Evolutionary conservation across 2,329 filamentous ascomycete genomes (phyloP), one percentile per base, ranked within the genome.

Genomic region (Cladophialophora exuberans): DNA sequence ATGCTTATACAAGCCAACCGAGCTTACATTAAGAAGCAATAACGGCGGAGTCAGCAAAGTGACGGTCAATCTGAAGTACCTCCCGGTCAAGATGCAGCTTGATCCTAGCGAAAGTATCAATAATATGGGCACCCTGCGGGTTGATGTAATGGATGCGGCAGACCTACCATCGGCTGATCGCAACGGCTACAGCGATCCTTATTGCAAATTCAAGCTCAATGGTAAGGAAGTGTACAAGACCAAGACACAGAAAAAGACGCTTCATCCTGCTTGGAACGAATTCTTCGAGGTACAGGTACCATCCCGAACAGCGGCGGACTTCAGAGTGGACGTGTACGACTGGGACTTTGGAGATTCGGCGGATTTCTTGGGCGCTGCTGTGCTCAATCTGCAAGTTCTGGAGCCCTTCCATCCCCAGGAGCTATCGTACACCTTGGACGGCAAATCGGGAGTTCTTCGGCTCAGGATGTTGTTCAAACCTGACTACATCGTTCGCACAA

Each of bases 321-420:
- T 99, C 73, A 81, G 80, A 26, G 85, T 90, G 66, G 88, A 89
- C 52, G 86, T 97, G 2, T 96, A 87, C 70, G 94, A 99, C 69
- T 99, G 93, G 83, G 94, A 99, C 71, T 96, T 97, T 77, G 93
- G 90, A 43, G 91, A 96, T 71, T 93, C 92, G 73, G 90, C 92
- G 1, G 94, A 99, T 72, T 89, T 88, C 69, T 76, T 99, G n/a
- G 94, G 94, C 39, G 82, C 80, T 56, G 80, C 90, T 0, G 75
- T 77, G 3, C 90, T 99, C 67, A 85, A 90, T 64, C 81, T 99
- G 13, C 84, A 87, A 45, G 73, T 85, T 26, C 79, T 99, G 6
- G 90, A 96, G 65, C 94, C 94, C 0, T 97, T 97, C 79, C 83
- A 83, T 68, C 83, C 85, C 9, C 84, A 89, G 64, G 90, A 96